phyloP scores from a whole-genome alignment of 495 filamentous ascomycete species.

The Lasiosphaeria miniovina region DNA sequence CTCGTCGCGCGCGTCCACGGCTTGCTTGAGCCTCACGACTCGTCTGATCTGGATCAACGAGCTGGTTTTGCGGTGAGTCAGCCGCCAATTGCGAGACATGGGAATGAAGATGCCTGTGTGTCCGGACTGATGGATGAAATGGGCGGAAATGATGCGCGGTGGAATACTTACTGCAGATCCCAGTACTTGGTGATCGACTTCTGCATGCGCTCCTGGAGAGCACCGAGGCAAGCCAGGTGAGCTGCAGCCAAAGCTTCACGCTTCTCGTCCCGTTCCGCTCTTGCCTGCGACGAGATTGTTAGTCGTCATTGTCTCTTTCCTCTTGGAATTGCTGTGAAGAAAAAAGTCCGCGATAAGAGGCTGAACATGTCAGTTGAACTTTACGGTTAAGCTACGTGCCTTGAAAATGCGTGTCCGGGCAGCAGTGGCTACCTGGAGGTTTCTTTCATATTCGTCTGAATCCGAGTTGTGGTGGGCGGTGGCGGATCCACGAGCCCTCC shows the following conservation, averaged over 20 bases:
- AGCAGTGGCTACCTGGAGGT: background rate
- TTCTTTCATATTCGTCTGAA: background rate
- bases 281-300: background rate
- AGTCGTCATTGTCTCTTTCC: background rate
- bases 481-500: background rate
- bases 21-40: constrained; percentile 17
- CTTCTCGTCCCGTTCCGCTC: background rate
- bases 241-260: constrained; percentile 20
- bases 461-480: background rate
- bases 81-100: no score
- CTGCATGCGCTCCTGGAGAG: constrained; percentile 18
- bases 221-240: constrained; percentile 12
- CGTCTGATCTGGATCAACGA: background rate
- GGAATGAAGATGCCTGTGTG: no score
- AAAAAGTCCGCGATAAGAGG: background rate
- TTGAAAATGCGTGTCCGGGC: background rate
- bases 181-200: constrained; percentile 21
- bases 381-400: background rate
- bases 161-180: constrained; percentile 16
- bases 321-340: background rate
- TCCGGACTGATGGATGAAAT: no score
- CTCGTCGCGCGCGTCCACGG: constrained; percentile 24
- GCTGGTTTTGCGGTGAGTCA: background rate
- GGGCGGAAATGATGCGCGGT: no score
- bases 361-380: background rate